A percentile compares a stretch with the other conserved stretches of the same genome.
These are phyloP conservation scores for cucumber (Cucumis sativus) DNA, from an alignment of 306 rosid genomes.

Conservation along the genomic window DNA sequence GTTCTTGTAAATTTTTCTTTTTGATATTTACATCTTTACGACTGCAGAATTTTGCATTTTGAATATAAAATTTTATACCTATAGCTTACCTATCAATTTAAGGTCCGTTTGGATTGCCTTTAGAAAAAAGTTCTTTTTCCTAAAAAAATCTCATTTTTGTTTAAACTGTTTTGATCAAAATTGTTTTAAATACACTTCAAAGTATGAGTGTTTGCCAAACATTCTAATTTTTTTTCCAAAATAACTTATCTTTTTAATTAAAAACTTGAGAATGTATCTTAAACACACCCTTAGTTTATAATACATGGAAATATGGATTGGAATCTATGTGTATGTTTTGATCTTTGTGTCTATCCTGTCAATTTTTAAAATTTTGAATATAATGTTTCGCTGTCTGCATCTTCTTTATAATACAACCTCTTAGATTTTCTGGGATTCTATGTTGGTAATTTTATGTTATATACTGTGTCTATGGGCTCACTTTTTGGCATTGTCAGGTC, in stretches of 20 bases:
- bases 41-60: neutral
- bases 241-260: too few relatives aligned
- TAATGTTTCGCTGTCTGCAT: neutral
- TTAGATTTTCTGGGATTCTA: neutral
- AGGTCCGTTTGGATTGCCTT: too few relatives aligned
- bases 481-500: conserved; percentile 18
- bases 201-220: too few relatives aligned
- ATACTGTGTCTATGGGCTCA: neutral
- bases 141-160: too few relatives aligned
- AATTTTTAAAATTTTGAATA: neutral
- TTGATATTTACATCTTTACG: neutral
- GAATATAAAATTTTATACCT: neutral
- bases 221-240: too few relatives aligned
- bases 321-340: neutral
- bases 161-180: too few relatives aligned
- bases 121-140: too few relatives aligned
- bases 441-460: neutral
- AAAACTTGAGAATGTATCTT: too few relatives aligned
- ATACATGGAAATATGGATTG: neutral
- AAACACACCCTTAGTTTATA: neutral
- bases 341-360: neutral
- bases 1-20: neutral
- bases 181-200: too few relatives aligned
- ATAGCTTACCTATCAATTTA: neutral
- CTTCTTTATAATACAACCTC: neutral